Conservation (phyloP, 2,329 filamentous ascomycete genomes). For the Exutisphaerella laricina region DNA sequence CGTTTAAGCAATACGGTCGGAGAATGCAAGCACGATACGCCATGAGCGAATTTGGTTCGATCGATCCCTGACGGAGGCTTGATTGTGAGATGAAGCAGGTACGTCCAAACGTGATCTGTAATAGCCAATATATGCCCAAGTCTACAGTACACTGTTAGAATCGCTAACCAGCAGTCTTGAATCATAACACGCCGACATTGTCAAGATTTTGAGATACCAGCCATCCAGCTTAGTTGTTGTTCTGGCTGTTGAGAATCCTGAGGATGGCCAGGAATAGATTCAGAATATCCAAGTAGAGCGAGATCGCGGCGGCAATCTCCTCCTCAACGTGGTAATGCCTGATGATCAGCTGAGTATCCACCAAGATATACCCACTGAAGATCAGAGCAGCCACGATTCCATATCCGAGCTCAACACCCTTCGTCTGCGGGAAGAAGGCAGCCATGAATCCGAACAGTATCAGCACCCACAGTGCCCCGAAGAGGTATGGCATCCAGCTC, state of each 20-base stretch:
- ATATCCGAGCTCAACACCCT: slow-evolving; percentile 78
- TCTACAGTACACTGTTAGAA: not conserved
- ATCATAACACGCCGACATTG: not conserved
- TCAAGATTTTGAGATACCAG: not conserved
- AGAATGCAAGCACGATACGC: too few species aligned
- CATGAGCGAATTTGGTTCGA: too few species aligned
- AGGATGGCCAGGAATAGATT: slow-evolving; percentile 96
- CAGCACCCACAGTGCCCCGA: slow-evolving; percentile 82
- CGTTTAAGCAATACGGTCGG: too few species aligned
- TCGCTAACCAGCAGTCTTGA: slow-evolving; percentile 4
- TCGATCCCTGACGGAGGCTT: too few species aligned
- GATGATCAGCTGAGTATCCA: slow-evolving; percentile 94
- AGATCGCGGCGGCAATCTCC: slow-evolving; percentile 53
- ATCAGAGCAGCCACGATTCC: slow-evolving; percentile 75
- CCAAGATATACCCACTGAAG: slow-evolving; percentile 90
- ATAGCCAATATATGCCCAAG: not conserved
- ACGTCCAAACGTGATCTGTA: too few species aligned
- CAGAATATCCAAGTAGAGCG: slow-evolving; percentile 63
- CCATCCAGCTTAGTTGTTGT: slow-evolving; percentile 66
- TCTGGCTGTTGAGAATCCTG: slow-evolving; percentile 92
- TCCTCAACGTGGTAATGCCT: slow-evolving; percentile 87
- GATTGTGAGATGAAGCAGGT: too few species aligned
- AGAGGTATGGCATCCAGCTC: slow-evolving; percentile 91
- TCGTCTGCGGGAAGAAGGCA: slow-evolving; percentile 79
- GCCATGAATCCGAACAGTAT: slow-evolving; percentile 91